Percentiles rank a stretch among this genome's conserved stretches.
Conservation (phyloP, 2,329 filamentous ascomycete species). For the Claviceps spartinae region DNA sequence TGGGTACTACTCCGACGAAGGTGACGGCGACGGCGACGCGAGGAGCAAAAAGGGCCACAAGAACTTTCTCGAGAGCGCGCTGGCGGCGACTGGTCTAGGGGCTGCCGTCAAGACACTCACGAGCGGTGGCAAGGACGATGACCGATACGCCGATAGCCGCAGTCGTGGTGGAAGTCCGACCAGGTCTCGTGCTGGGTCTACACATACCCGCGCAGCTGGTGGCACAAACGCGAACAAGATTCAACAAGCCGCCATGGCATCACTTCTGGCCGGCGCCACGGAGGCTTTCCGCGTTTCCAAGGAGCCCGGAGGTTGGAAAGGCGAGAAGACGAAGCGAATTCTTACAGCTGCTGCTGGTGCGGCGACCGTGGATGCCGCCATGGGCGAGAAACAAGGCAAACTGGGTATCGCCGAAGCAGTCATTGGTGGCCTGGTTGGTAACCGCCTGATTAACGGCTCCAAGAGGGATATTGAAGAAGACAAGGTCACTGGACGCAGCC, state of each 20-base stretch:
- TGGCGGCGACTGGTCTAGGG: slow-evolving; percentile 48
- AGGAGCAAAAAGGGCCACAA: slow-evolving; percentile 48
- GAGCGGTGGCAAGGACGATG: slow-evolving; percentile 30
- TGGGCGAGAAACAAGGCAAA: slow-evolving; percentile 64
- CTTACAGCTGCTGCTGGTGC: slow-evolving; percentile 78
- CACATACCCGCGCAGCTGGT: slow-evolving; percentile 27
- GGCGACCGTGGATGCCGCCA: slow-evolving; percentile 69
- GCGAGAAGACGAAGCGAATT: slow-evolving; percentile 82
- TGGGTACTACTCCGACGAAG: slow-evolving; percentile 45
- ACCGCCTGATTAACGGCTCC: slow-evolving; percentile 72
- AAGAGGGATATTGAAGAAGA: slow-evolving; percentile 52
- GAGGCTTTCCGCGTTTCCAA: slow-evolving; percentile 87
- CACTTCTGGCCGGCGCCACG: slow-evolving; percentile 75
- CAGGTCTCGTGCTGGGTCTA: slow-evolving; percentile 37
- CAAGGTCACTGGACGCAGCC: slow-evolving; percentile 46
- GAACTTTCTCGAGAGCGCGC: slow-evolving; percentile 49
- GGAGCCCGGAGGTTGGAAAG: slow-evolving; percentile 78
- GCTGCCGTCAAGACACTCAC: slow-evolving; percentile 46
- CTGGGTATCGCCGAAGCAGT: slow-evolving; percentile 76
- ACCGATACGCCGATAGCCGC: slow-evolving; percentile 26
- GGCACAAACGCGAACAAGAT: slow-evolving; percentile 43
- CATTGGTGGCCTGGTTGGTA: slow-evolving; percentile 75
- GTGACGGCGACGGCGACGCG: slow-evolving; percentile 23
- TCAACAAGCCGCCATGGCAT: slow-evolving; percentile 82
- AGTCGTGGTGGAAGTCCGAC: slow-evolving; percentile 33